These are phyloP conservation scores for Salix udensis DNA, from an alignment of 345 rosid genomes.

Conservation along the genomic window DNA sequence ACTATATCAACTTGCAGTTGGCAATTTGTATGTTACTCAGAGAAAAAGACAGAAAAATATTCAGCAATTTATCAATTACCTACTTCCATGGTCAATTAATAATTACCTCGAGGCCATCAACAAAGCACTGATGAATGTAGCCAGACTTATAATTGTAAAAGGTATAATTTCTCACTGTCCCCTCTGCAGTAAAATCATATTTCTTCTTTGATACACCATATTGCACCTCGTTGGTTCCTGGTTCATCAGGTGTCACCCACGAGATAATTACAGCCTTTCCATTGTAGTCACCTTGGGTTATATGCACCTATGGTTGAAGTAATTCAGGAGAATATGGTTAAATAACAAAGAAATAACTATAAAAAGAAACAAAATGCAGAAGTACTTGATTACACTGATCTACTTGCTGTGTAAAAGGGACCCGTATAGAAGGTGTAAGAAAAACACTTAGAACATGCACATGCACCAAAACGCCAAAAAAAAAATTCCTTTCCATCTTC, in stretches of 20 bases:
- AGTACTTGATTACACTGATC: background rate
- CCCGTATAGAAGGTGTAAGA: background rate
- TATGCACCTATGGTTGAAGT: conserved; percentile 55
- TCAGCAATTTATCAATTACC: conserved; percentile 1
- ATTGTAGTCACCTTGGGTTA: conserved; percentile 90
- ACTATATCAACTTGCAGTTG: background rate
- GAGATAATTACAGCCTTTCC: conserved; percentile 86
- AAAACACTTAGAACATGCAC: background rate
- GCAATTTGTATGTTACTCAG: background rate
- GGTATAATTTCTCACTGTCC: conserved; percentile 58
- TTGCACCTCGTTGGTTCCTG: conserved; percentile 52
- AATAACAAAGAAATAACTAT: background rate
- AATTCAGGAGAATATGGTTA: background rate
- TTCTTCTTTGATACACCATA: conserved; percentile 50
- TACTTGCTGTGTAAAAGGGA: background rate
- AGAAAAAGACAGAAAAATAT: background rate
- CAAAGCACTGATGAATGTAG: conserved; percentile 72
- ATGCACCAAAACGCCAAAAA: background rate
- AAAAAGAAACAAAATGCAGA: background rate
- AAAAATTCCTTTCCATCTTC: background rate
- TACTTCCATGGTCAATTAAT: conserved; percentile 5
- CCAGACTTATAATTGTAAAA: conserved; percentile 81
- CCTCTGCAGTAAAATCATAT: conserved; percentile 55
- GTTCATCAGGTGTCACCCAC: conserved; percentile 78
- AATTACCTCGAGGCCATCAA: conserved; percentile 75